A percentile compares a stretch with the other conserved stretches of the same genome.
Conservation (phyloP, 148 eudicot species). For the Chenopodium formosanum region DNA sequence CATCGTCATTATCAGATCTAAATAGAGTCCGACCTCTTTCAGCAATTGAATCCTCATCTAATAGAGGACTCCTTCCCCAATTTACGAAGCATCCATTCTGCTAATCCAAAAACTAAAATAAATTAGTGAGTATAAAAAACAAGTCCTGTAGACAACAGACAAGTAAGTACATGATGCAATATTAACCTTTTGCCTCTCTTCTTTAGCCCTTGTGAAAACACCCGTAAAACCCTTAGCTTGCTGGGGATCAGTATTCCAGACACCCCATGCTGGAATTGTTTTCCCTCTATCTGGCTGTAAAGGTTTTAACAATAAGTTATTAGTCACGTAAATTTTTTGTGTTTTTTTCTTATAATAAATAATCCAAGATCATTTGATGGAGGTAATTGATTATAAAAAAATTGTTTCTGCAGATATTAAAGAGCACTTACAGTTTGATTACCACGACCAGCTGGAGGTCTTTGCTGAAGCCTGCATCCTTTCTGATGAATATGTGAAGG, state of each 20-base stretch:
- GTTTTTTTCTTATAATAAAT: too few species aligned
- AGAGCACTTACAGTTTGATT: slow-evolving; percentile 48
- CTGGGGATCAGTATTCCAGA: slow-evolving; percentile 38
- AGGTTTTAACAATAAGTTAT: neutral
- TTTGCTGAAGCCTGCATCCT: slow-evolving; percentile 36
- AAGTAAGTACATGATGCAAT: too few species aligned
- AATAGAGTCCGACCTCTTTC: too few species aligned
- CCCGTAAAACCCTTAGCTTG: slow-evolving; percentile 35
- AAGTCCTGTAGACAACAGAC: neutral
- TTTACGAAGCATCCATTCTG: slow-evolving; percentile 25
- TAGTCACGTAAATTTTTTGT: neutral
- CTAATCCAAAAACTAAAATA: slow-evolving; percentile 5
- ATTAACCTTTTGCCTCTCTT: slow-evolving; percentile 21
- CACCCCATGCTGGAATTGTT: slow-evolving; percentile 38
- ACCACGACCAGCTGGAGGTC: slow-evolving; percentile 22
- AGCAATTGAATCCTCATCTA: too few species aligned
- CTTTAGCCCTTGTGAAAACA: slow-evolving; percentile 27
- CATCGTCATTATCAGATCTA: too few species aligned
- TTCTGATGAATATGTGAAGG: slow-evolving; percentile 17
- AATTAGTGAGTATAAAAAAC: neutral
- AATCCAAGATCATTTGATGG: neutral
- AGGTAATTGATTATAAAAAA: neutral
- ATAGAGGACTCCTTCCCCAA: neutral
- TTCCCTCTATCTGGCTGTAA: slow-evolving; percentile 19
- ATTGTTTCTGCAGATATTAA: neutral